phyloP scores from a whole-genome alignment of 768 basidiomycete genomes.

The Trametes sanguinea region DNA sequence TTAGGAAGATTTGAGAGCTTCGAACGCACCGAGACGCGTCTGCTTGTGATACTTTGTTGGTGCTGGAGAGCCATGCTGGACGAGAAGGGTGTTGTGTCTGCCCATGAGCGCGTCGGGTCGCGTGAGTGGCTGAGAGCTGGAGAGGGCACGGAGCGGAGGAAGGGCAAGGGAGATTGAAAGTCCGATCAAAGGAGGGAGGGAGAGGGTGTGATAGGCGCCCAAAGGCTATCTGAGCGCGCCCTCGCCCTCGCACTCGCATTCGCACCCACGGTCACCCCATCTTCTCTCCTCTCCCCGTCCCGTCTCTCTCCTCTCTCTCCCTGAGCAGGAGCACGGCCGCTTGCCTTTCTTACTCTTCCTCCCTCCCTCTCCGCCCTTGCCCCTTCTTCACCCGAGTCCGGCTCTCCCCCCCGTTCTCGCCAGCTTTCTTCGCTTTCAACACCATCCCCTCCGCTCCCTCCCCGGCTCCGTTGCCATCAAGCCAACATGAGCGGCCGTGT shows the following conservation, averaged over 20 bases:
- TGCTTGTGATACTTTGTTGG: slow-evolving; percentile 14
- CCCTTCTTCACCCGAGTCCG: slow-evolving; percentile 7
- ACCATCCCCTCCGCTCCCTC: background rate
- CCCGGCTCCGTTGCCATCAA: background rate
- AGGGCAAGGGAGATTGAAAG: slow-evolving; percentile 1
- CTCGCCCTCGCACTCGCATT: no score
- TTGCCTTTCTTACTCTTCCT: slow-evolving; percentile 2
- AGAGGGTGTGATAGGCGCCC: background rate
- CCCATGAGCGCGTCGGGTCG: slow-evolving; percentile 15
- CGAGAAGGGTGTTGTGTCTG: slow-evolving; percentile 21
- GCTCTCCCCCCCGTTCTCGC: slow-evolving; percentile 6
- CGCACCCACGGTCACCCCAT: background rate
- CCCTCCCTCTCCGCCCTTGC: background rate
- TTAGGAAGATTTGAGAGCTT: background rate
- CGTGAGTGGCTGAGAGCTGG: background rate
- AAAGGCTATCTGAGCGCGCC: background rate
- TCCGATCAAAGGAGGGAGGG: slow-evolving; percentile 1
- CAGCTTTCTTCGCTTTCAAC: background rate
- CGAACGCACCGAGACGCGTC: slow-evolving; percentile 11
- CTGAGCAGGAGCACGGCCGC: background rate
- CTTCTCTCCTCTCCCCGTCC: background rate
- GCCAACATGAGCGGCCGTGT: slow-evolving; percentile 32
- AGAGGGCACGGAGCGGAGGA: background rate
- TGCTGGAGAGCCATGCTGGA: slow-evolving; percentile 21
- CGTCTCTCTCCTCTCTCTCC: background rate